These are phyloP conservation scores for Candida peoriensis DNA, from an alignment of 805 yeast genomes.

Conservation along the genomic window DNA sequence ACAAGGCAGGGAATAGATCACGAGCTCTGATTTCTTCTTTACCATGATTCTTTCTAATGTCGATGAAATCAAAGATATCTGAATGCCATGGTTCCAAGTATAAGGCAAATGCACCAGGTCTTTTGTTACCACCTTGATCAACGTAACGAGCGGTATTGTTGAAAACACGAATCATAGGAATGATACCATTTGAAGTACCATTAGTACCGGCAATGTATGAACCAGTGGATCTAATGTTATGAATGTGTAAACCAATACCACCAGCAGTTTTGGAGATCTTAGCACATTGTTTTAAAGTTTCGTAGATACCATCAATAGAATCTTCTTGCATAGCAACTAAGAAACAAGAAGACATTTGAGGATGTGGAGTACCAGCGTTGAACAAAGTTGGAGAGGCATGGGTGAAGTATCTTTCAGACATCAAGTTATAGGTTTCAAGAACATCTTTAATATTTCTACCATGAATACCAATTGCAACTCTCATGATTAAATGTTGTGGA, in stretches of 20 bases:
- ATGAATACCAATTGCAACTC: slow-evolving; percentile 92
- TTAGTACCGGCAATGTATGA: slow-evolving; percentile 87
- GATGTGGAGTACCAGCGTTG: slow-evolving; percentile 85
- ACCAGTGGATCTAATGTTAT: slow-evolving; percentile 82
- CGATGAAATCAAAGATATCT: slow-evolving; percentile 82
- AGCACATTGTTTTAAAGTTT: slow-evolving; percentile 83
- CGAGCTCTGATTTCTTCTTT: slow-evolving; percentile 92
- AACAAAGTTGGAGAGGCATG: slow-evolving; percentile 95
- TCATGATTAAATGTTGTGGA: slow-evolving; percentile 84
- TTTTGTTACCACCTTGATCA: slow-evolving; percentile 96
- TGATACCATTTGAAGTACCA: slow-evolving; percentile 87
- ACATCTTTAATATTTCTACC: slow-evolving; percentile 59
- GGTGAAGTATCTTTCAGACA: slow-evolving; percentile 84
- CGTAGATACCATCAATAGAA: slow-evolving; percentile 92
- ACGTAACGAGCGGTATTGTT: slow-evolving; percentile 96
- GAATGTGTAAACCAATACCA: slow-evolving; percentile 88
- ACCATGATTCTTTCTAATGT: slow-evolving; percentile 89
- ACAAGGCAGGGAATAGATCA: slow-evolving; percentile 86
- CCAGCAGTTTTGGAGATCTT: slow-evolving; percentile 92
- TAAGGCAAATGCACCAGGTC: slow-evolving; percentile 96
- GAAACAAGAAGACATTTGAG: slow-evolving; percentile 90
- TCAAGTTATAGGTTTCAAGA: slow-evolving; percentile 76
- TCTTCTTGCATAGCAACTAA: slow-evolving; percentile 88
- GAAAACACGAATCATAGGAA: slow-evolving; percentile 95
- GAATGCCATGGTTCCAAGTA: slow-evolving; percentile 97